These are phyloP conservation scores for Fusarium ramigenum DNA, from an alignment of 2,329 filamentous ascomycete species.

Conservation along the genomic window DNA sequence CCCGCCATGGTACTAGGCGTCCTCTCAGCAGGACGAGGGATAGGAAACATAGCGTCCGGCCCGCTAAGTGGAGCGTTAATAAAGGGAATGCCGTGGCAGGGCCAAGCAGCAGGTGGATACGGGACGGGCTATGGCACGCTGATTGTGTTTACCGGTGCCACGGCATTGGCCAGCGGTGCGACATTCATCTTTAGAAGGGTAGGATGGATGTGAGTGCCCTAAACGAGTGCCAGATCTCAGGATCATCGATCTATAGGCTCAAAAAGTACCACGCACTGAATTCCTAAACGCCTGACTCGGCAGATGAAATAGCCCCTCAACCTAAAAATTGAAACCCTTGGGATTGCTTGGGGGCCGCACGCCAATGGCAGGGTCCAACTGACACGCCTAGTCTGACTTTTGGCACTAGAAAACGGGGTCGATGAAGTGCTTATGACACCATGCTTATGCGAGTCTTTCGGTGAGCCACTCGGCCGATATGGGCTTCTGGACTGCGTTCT, in stretches of 20 bases:
- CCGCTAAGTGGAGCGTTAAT: conserved; percentile 65
- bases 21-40: conserved; percentile 65
- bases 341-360: accelerated
- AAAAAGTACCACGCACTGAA: not conserved
- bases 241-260: not conserved
- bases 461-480: not conserved
- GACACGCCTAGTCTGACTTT: not conserved
- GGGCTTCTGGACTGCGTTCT: not conserved
- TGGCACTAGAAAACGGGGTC: not conserved
- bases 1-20: conserved; percentile 67
- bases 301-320: not conserved
- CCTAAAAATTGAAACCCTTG: not conserved
- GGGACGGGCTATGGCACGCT: conserved; percentile 48
- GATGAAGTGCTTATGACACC: conserved; percentile 15
- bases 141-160: conserved; percentile 48
- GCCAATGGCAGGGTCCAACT: not conserved
- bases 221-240: too few species aligned
- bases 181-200: conserved; percentile 45
- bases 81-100: conserved; percentile 53
- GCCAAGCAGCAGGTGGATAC: conserved; percentile 44
- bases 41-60: conserved; percentile 68
- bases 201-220: conserved; percentile 43
- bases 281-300: not conserved
- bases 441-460: conserved; percentile 6
- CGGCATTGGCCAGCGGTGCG: conserved; percentile 44